These are phyloP conservation scores for Periconia digitata DNA, from an alignment of 2,329 filamentous ascomycete genomes.

Conservation along the genomic window DNA sequence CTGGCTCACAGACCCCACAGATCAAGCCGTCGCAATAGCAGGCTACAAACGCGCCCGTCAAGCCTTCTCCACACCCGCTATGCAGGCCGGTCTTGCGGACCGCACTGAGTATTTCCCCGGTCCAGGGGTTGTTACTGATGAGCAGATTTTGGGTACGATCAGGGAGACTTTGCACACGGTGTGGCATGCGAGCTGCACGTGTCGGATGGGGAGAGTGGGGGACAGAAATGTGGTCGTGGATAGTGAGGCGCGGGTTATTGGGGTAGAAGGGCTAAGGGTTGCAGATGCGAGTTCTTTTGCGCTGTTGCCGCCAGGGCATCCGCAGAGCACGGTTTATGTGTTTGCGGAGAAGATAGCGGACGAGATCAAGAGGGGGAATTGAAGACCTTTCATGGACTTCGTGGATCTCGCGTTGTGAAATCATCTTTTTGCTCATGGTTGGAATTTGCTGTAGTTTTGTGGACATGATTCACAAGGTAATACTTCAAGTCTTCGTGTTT, in stretches of 20 bases:
- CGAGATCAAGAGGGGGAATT: slow-evolving; percentile 15
- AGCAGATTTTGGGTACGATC: slow-evolving; percentile 24
- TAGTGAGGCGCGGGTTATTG: slow-evolving; percentile 35
- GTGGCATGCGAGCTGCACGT: slow-evolving; percentile 32
- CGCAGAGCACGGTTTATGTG: slow-evolving; percentile 26
- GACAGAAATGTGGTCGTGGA: slow-evolving; percentile 40
- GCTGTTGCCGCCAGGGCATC: slow-evolving; percentile 40
- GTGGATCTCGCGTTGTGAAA: no score
- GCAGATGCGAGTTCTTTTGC: slow-evolving; percentile 39
- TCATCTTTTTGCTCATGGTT: no score
- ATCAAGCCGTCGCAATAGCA: slow-evolving; percentile 35
- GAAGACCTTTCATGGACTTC: neutral
- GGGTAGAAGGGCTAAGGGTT: slow-evolving; percentile 35
- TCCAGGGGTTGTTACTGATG: slow-evolving; percentile 20
- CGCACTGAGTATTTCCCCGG: slow-evolving; percentile 31
- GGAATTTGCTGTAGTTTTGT: no score
- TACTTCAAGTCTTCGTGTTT: no score
- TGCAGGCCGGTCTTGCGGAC: slow-evolving; percentile 15
- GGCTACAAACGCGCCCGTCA: slow-evolving; percentile 34
- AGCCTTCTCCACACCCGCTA: slow-evolving; percentile 21
- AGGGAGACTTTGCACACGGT: slow-evolving; percentile 17
- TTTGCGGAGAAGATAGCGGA: slow-evolving; percentile 38
- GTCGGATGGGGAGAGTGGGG: slow-evolving; percentile 28
- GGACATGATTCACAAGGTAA: no score
- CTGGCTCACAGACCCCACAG: slow-evolving; percentile 37